Percentiles rank a stretch among this genome's conserved stretches.
Evolutionary conservation across 495 filamentous ascomycete species (phyloP).

Genomic region (Cladorrhinum samala): DNA sequence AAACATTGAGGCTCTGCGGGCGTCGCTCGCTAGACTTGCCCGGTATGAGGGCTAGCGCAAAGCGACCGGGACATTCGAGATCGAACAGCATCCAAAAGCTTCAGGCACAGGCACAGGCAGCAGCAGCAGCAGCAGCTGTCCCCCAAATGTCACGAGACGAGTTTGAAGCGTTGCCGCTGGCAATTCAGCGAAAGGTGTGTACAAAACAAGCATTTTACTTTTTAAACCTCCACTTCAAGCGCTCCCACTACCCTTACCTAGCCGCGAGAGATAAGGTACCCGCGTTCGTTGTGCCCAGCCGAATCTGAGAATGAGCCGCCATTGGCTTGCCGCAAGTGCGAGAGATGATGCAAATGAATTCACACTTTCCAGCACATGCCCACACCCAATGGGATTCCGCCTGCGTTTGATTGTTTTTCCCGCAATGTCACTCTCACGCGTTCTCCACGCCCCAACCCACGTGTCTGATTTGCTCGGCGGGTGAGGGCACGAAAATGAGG

Average conservation of each 20-base stretch:
- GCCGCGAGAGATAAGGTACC: background rate
- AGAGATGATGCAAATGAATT: conserved; percentile 22
- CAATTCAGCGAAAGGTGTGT: conserved; percentile 53
- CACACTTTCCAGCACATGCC: conserved; percentile 6
- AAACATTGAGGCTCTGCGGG: conserved; percentile 2
- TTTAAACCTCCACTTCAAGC: conserved; percentile 10
- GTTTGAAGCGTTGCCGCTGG: conserved; percentile 49
- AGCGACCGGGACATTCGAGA: conserved; percentile 18
- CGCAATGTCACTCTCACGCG: conserved; percentile 8
- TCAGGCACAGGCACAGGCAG: conserved; percentile 19
- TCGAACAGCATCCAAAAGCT: conserved; percentile 21
- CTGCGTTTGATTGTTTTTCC: conserved; percentile 10
- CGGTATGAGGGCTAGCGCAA: conserved; percentile 14
- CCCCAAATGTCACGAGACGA: conserved; percentile 33
- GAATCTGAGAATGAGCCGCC: conserved; percentile 1
- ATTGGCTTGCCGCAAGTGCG: conserved; percentile 23
- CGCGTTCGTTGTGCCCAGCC: background rate
- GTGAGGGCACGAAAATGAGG: background rate
- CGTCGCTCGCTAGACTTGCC: conserved; percentile 16
- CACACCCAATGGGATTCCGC: conserved; percentile 18
- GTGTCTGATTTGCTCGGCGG: background rate
- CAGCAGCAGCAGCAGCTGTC: conserved; percentile 12
- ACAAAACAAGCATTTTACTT: conserved; percentile 1
- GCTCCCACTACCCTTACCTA: background rate
- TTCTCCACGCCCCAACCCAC: background rate